phyloP scores from a whole-genome alignment of 495 filamentous ascomycete genomes.

The Xylaria sp. region DNA sequence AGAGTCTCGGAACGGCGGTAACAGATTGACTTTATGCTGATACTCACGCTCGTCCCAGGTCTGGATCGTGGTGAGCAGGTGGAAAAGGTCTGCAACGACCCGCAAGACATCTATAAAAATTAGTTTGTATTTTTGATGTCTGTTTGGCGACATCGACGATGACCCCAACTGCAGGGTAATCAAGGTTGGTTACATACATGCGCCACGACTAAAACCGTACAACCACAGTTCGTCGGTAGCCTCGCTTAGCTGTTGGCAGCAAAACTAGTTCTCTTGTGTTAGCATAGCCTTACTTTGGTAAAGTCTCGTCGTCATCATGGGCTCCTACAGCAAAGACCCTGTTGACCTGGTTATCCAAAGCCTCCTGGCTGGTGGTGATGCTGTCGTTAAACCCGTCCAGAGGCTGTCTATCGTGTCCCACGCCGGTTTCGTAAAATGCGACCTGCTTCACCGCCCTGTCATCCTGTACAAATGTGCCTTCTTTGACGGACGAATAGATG shows the following conservation, averaged over 20 bases:
- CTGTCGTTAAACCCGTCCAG: constrained; percentile 17
- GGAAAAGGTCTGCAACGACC: constrained; percentile 28
- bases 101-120: constrained; percentile 23
- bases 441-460: constrained; percentile 28
- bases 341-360: constrained; percentile 22
- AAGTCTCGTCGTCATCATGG: neutral
- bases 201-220: constrained; percentile 28
- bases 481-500: constrained; percentile 25
- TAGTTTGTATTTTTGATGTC: neutral
- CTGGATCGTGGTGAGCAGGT: constrained; percentile 22
- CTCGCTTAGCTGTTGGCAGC: constrained; percentile 27
- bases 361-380: constrained; percentile 20
- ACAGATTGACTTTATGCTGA: constrained; percentile 10
- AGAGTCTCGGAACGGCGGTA: constrained; percentile 22
- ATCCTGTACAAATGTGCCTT: constrained; percentile 27
- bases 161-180: neutral
- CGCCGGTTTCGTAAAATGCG: constrained; percentile 24
- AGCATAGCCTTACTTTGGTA: neutral
- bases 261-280: constrained; percentile 15
- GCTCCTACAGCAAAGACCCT: constrained; percentile 24
- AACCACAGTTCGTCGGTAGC: constrained; percentile 31
- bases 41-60: constrained; percentile 29
- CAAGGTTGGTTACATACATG: constrained; percentile 23
- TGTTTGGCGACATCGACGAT: neutral
- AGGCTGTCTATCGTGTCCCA: constrained; percentile 24